Evolutionary conservation across 2,329 filamentous ascomycete species (phyloP).

Genomic region (Exophiala xenobiotica): DNA sequence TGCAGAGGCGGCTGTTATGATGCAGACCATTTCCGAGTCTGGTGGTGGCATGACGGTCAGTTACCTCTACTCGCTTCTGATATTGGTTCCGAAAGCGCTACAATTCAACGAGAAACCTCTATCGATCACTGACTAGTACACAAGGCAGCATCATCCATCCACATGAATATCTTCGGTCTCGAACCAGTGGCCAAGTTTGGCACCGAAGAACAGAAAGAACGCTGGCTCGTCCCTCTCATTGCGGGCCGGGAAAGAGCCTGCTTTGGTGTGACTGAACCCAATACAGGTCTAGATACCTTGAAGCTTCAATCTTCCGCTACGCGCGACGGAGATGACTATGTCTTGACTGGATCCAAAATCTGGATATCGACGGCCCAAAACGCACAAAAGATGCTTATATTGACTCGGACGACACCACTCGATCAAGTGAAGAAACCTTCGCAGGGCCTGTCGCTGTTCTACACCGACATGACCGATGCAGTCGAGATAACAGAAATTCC

Average conservation of each 20-base stretch:
- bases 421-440: conserved; percentile 44
- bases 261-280: conserved; percentile 46
- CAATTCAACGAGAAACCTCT: neutral
- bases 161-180: conserved; percentile 51
- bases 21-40: conserved; percentile 48
- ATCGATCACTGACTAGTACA: conserved; percentile 40
- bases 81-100: neutral
- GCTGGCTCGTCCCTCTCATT: conserved; percentile 43
- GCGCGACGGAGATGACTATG: conserved; percentile 34
- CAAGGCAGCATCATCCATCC: conserved; percentile 44
- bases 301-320: conserved; percentile 41
- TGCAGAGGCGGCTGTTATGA: conserved; percentile 47
- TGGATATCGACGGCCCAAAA: conserved; percentile 49
- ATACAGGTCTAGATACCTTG: conserved; percentile 46
- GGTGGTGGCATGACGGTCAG: neutral
- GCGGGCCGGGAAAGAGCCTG: conserved; percentile 43
- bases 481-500: conserved; percentile 46
- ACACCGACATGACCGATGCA: conserved; percentile 40
- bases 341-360: conserved; percentile 44
- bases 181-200: conserved; percentile 48
- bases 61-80: neutral
- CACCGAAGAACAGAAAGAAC: conserved; percentile 43
- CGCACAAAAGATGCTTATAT: conserved; percentile 46
- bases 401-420: conserved; percentile 44
- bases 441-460: conserved; percentile 47